phyloP scores from a whole-genome alignment of 1,284 basidiomycete species.

The Heterobasidion occidentale region DNA sequence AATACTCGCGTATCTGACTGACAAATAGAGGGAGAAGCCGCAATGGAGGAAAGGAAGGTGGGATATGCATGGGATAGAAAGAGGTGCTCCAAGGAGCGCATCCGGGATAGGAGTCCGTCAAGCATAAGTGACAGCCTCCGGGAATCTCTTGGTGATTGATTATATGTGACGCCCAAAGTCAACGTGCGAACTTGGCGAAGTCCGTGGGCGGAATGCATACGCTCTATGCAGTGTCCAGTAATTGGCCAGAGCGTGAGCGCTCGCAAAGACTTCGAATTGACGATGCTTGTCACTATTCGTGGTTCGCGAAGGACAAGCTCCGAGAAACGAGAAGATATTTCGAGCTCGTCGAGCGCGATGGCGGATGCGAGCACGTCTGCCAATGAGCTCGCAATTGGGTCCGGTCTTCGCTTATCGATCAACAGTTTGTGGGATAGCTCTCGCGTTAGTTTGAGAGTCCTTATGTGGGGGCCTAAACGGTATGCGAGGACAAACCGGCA shows the following conservation, averaged over 20 bases:
- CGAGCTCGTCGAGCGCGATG: background rate
- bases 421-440: no score
- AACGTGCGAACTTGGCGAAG: background rate
- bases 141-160: background rate
- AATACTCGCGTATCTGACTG: background rate
- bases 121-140: background rate
- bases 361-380: background rate
- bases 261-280: background rate
- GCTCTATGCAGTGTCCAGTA: background rate
- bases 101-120: background rate
- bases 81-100: background rate
- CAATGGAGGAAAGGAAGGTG: background rate
- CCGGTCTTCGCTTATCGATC: no score
- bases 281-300: background rate
- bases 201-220: background rate
- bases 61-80: background rate
- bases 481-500: background rate
- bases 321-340: background rate
- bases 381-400: background rate
- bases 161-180: background rate
- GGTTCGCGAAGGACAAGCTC: background rate
- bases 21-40: background rate
- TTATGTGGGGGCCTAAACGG: background rate
- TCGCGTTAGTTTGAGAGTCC: background rate
- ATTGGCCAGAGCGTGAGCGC: background rate